Evolutionary conservation across 2,329 filamentous ascomycete species (phyloP).

Genomic region (Penicillium sp.): DNA sequence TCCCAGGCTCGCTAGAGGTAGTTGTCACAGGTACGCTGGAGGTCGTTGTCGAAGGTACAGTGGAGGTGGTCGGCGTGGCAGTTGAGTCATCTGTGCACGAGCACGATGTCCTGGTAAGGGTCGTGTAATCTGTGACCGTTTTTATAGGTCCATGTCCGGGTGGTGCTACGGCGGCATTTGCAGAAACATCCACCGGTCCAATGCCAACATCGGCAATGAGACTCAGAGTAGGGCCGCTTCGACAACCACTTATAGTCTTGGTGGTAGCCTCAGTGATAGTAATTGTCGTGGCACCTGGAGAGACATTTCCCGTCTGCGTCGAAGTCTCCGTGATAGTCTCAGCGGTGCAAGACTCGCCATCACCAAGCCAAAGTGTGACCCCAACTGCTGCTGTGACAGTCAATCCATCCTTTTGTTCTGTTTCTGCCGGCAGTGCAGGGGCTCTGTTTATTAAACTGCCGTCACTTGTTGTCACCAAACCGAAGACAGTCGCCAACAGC

Average conservation of each 20-base stretch:
- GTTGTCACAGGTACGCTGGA: neutral
- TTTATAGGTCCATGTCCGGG: neutral
- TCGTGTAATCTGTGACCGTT: conserved; percentile 3
- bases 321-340: neutral
- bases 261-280: neutral
- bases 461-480: neutral
- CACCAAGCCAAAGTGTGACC: conserved; percentile 8
- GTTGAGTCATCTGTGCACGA: neutral
- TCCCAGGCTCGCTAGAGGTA: neutral
- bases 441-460: neutral
- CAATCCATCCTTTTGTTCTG: neutral
- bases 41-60: neutral
- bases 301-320: neutral
- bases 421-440: neutral
- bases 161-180: too few species aligned
- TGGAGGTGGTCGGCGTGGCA: neutral
- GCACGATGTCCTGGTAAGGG: neutral
- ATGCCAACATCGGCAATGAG: neutral
- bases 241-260: neutral
- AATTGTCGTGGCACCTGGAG: neutral
- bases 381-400: conserved; percentile 2
- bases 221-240: neutral
- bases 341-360: conserved; percentile 1
- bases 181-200: neutral
- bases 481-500: conserved; percentile 7